Base-by-base conservation (phyloP, 805 yeast genomes). In the Yarrowia sp. region DNA sequence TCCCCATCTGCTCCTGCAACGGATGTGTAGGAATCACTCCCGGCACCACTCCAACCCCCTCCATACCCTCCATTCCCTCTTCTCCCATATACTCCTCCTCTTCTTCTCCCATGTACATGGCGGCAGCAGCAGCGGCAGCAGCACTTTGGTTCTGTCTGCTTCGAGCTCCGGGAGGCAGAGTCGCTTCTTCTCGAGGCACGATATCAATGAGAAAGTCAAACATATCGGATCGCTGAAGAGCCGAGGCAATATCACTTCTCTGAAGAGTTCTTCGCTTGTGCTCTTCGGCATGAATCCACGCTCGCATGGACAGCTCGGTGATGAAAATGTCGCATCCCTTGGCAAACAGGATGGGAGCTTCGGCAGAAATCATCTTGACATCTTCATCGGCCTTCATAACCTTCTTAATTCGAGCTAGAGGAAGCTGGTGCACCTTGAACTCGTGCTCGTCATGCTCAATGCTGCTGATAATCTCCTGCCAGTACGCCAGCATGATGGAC, bases 271-370 rank as follows among this genome's bases (percentile, higher is more conserved):
- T 79, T 69, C 99, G 83, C 74, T 95, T 95, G 78, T 90, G 90
- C 72, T 91, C 97, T 75, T 95, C 98, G 2, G 98, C 97, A 71
- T 92, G 97, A 67, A 95, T 91, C 99, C 99, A 95, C 8, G 99
- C 98, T 66, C 99, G 82, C 97, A 95, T 92, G 13, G 99, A 92
- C 65, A 95, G 79, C 75, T 95, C 99, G 0, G 99, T 92, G 70
- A 95, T 93, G 76, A 95, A 95, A 39, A 95, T 87, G 74, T 95
- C 99, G 77, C 99, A 95, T 1, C 98, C 98, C 75, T 95, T 95
- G 53, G 99, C 98, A 78, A 95, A 95, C 67, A 95, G 77, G 38
- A 95, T 92, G 1, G 99, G 99, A 0, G 98, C 98, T 77, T 95
- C 99, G 2, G 99, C 98, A 68, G 95, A 86, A 65, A 95, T 95